Evolutionary conservation across 140 eudicot genomes (phyloP).

Genomic region (Ambrosia hybrid): DNA sequence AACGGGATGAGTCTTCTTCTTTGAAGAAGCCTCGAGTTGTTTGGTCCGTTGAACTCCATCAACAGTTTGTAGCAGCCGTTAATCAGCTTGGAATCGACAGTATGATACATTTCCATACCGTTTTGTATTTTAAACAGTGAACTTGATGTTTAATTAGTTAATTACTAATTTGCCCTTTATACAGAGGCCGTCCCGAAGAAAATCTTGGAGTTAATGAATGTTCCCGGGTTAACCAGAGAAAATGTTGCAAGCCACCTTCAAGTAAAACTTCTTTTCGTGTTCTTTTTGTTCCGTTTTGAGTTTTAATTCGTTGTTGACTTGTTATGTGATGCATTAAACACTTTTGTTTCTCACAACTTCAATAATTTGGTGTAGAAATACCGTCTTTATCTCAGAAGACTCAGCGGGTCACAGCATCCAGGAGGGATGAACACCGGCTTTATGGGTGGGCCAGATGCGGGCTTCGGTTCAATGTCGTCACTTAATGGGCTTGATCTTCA

Average conservation of each 20-base stretch:
- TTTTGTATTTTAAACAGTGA: neutral
- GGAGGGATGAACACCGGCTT: slow-evolving; percentile 65
- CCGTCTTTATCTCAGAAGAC: slow-evolving; percentile 88
- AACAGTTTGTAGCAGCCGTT: slow-evolving; percentile 80
- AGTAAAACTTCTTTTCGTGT: slow-evolving; percentile 41
- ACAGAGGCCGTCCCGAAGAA: slow-evolving; percentile 99
- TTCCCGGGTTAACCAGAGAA: slow-evolving; percentile 91
- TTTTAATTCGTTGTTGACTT: slow-evolving; percentile 29
- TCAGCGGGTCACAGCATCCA: slow-evolving; percentile 86
- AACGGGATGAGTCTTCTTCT: slow-evolving; percentile 77
- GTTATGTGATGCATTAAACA: slow-evolving; percentile 36
- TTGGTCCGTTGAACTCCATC: slow-evolving; percentile 55
- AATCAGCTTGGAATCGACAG: slow-evolving; percentile 97
- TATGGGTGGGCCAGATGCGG: slow-evolving; percentile 61
- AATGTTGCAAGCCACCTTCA: slow-evolving; percentile 99
- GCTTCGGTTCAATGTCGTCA: slow-evolving; percentile 64
- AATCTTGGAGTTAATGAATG: slow-evolving; percentile 94
- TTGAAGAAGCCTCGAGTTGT: slow-evolving; percentile 91
- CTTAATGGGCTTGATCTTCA: slow-evolving; percentile 80
- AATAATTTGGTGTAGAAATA: slow-evolving; percentile 70
- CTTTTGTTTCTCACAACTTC: slow-evolving; percentile 39
- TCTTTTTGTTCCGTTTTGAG: slow-evolving; percentile 5
- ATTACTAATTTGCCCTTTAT: slow-evolving; percentile 21
- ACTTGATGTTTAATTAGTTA: neutral
- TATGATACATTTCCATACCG: slow-evolving; percentile 32